Evolutionary conservation across 805 yeast genomes (phyloP), one percentile per base, ranked within the genome.

Genomic region (Candida maesae): DNA sequence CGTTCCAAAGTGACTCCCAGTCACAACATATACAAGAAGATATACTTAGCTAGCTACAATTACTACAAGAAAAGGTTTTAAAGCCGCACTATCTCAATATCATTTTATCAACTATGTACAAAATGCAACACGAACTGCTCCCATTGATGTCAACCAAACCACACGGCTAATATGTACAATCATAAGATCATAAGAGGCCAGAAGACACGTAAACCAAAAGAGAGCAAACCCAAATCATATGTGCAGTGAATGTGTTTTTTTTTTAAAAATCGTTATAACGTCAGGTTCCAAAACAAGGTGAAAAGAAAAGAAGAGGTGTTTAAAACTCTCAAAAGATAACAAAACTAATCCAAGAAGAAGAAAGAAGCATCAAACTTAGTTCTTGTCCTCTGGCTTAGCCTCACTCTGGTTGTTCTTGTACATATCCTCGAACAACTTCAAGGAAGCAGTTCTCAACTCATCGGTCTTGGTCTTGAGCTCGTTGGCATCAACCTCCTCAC

Each of bases 381-480:
- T 19, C 47, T 46, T 43, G 40, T 53, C 60, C 45, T 55, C 58
- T 42, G 60, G 53, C 49, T 55, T 55, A 17, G 52, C 35, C 29
- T 54, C 53, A 41, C 44, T 41, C 42, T 49, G 42, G 33, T 43
- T 41, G 53, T 56, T 56, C 45, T 56, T 56, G 60, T 56, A 56
- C 41, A 56, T 42, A 32, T 56, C 61, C 71, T 82, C 90, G 62
- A 84, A 85, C 60, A 84, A 74, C 69, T 83, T 82, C 74, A 85
- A 74, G 23, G 91, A 81, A 58, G 83, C 75, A 58, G 71, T 74
- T 73, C 84, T 88, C 66, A 84, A 74, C 65, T 81, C 89, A 51
- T 84, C 91, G 57, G 86, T 79, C 79, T 84, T 83, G 59, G 79
- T 70, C 77, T 83, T 83, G 68, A 85, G 76, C 48, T 73, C 78